These are phyloP conservation scores for Cordyceps sp. DNA, from an alignment of 2,329 filamentous ascomycete genomes.

Conservation along the genomic window DNA sequence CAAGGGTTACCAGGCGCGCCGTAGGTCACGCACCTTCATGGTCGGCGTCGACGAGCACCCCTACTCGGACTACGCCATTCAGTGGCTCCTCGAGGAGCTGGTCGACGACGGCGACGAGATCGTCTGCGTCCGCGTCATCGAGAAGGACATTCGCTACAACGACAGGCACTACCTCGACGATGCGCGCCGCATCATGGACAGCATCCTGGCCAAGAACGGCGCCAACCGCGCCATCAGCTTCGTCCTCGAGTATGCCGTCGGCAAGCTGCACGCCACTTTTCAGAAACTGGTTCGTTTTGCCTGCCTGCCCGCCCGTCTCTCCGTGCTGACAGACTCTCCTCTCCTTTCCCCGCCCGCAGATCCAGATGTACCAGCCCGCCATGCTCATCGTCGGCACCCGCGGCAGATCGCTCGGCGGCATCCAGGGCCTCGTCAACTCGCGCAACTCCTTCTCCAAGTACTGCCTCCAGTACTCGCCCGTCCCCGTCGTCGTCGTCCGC, in stretches of 20 bases:
- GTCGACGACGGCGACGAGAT: conserved; percentile 91
- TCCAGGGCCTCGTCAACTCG: conserved; percentile 67
- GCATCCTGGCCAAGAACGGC: conserved; percentile 62
- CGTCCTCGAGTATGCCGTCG: conserved; percentile 73
- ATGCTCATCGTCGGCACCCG: conserved; percentile 83
- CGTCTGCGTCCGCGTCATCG: conserved; percentile 75
- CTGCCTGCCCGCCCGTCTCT: neutral
- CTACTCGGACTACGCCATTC: conserved; percentile 81
- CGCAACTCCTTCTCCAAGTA: conserved; percentile 83
- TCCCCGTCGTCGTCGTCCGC: conserved; percentile 83
- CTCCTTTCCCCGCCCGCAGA: conserved; percentile 31
- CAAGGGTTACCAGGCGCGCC: conserved; percentile 65
- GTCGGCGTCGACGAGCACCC: conserved; percentile 83
- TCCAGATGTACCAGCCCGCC: conserved; percentile 79
- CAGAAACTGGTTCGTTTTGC: conserved; percentile 58
- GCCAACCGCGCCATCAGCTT: conserved; percentile 72
- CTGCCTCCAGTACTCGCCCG: conserved; percentile 81
- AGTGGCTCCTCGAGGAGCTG: conserved; percentile 83
- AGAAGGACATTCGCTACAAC: conserved; percentile 60
- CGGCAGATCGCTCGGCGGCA: conserved; percentile 67
- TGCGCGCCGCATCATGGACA: conserved; percentile 56
- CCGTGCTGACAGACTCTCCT: neutral
- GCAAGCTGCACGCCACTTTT: conserved; percentile 80
- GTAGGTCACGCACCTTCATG: conserved; percentile 74
- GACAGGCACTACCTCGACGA: conserved; percentile 60